Conservation (phyloP, 2,329 filamentous ascomycete genomes). For the Diaporthe amygdali region DNA sequence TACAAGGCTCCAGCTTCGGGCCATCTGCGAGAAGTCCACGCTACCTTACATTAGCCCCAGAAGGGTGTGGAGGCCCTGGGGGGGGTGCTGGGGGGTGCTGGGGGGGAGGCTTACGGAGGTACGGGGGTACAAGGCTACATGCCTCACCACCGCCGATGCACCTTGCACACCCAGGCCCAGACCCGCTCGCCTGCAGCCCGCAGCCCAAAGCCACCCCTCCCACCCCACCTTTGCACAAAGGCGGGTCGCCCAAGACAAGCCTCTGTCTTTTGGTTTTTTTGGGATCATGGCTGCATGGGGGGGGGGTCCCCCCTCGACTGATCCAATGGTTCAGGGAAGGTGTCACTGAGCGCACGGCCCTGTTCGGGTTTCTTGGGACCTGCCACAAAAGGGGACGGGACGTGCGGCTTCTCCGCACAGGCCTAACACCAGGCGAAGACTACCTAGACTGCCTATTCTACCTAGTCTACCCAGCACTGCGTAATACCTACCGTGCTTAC, state of each 20-base stretch:
- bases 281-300: background rate
- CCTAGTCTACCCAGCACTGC: no score
- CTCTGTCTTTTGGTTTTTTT: slow-evolving; percentile 8
- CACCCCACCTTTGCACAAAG: slow-evolving; percentile 7
- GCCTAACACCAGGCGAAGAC: background rate
- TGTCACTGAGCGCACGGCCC: slow-evolving; percentile 5
- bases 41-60: background rate
- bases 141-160: background rate
- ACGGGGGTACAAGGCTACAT: background rate
- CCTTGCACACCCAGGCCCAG: slow-evolving; percentile 9
- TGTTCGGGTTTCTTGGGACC: slow-evolving; percentile 11
- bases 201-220: slow-evolving; percentile 14
- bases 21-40: slow-evolving; percentile 14
- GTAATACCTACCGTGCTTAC: background rate
- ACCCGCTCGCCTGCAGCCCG: slow-evolving; percentile 7
- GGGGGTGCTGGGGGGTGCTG: background rate
- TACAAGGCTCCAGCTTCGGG: slow-evolving; percentile 13
- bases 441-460: no score
- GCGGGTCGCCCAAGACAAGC: slow-evolving; percentile 13
- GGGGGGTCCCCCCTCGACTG: background rate
- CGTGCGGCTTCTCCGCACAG: slow-evolving; percentile 16
- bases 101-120: background rate
- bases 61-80: background rate
- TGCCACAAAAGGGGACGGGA: slow-evolving; percentile 17
- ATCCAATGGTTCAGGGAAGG: background rate